Conservation (phyloP, 2,329 filamentous ascomycete genomes). For the Talaromyces sp. region DNA sequence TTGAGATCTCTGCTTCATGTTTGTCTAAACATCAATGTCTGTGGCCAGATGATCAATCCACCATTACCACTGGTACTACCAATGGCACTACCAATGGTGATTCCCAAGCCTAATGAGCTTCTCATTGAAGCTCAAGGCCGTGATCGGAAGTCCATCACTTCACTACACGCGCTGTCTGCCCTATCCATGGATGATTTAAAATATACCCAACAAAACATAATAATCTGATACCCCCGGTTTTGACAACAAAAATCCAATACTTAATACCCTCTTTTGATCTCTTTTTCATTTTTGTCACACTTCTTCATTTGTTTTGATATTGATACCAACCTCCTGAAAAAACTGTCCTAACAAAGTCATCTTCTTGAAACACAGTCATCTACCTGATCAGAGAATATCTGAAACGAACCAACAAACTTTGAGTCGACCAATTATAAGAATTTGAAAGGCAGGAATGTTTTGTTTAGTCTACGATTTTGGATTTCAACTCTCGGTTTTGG, state of each 20-base stretch:
- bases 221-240: neutral
- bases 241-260: neutral
- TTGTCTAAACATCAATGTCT: constrained; percentile 13
- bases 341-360: neutral
- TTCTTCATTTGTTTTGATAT: neutral
- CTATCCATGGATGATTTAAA: neutral
- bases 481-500: neutral
- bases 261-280: neutral
- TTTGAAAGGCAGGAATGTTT: neutral
- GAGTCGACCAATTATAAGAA: constrained; percentile 21
- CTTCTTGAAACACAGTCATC: constrained; percentile 30
- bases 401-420: constrained; percentile 36
- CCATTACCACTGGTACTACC: constrained; percentile 1
- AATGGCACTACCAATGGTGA: neutral
- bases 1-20: constrained; percentile 9
- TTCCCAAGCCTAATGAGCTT: constrained; percentile 10
- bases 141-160: neutral
- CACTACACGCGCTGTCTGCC: neutral
- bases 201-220: neutral
- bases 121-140: neutral
- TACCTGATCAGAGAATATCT: constrained; percentile 35
- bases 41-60: constrained; percentile 15
- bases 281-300: neutral
- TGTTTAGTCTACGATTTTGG: neutral
- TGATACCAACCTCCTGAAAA: neutral